phyloP scores from a whole-genome alignment of 495 filamentous ascomycete species.

The Hypoxylon fuscum region DNA sequence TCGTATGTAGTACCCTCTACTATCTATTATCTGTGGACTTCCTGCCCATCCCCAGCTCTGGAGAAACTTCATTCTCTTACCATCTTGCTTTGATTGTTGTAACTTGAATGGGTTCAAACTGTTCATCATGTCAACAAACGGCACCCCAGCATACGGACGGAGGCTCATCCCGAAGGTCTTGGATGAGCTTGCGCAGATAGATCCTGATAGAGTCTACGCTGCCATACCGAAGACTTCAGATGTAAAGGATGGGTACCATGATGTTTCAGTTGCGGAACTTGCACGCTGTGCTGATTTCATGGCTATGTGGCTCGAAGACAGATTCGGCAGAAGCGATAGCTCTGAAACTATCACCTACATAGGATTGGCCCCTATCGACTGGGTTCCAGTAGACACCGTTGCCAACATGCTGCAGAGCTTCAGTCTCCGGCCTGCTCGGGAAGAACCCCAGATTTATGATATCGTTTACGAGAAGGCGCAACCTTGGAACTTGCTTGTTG shows the following conservation, averaged over 20 bases:
- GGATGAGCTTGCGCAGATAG: background rate
- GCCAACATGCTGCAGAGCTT: conserved; percentile 29
- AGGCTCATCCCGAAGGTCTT: conserved; percentile 7
- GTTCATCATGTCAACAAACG: background rate
- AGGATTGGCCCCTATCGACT: conserved; percentile 45
- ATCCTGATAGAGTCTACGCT: conserved; percentile 1
- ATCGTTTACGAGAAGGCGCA: background rate
- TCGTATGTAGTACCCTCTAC: no score
- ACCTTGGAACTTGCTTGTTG: conserved; percentile 5
- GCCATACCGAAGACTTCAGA: conserved; percentile 42
- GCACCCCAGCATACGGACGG: background rate
- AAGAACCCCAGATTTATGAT: conserved; percentile 17
- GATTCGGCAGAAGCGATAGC: conserved; percentile 40
- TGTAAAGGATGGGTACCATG: conserved; percentile 25
- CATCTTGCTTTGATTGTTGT: no score
- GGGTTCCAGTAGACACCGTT: conserved; percentile 44
- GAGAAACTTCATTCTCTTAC: no score
- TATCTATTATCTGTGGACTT: no score
- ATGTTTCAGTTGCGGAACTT: conserved; percentile 28
- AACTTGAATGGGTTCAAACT: no score
- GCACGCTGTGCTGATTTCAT: conserved; percentile 34
- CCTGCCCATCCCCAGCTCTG: no score
- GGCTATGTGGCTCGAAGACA: conserved; percentile 47
- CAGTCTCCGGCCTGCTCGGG: conserved; percentile 3
- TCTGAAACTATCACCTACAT: conserved; percentile 52